phyloP scores from a whole-genome alignment of 2,329 filamentous ascomycete species.

The Sclerotinia borealis region DNA sequence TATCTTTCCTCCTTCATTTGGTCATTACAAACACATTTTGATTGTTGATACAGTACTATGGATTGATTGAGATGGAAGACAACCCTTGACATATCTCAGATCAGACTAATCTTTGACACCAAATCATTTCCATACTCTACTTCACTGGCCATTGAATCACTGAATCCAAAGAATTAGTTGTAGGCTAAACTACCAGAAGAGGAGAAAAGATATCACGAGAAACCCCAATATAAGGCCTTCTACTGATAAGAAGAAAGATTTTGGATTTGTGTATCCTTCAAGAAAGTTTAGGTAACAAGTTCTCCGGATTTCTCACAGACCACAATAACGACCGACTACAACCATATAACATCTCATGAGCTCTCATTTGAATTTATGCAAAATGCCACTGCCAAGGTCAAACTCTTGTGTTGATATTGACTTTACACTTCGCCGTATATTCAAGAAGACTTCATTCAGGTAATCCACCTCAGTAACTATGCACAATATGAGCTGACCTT shows the following conservation, averaged over 20 bases:
- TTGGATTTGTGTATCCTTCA: background rate
- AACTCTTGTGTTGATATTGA: conserved; percentile 59
- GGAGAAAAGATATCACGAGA: background rate
- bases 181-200: background rate
- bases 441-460: conserved; percentile 70
- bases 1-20: background rate
- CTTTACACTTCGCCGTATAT: conserved; percentile 67
- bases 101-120: background rate
- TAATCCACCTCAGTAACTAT: conserved; percentile 32
- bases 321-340: background rate
- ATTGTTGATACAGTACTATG: background rate
- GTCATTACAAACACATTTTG: background rate
- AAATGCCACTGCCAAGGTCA: conserved; percentile 37
- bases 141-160: background rate
- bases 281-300: background rate
- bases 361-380: background rate
- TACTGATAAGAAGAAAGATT: background rate
- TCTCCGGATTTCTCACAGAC: background rate
- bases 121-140: background rate
- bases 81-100: background rate
- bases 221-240: background rate
- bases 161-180: background rate
- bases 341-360: background rate
- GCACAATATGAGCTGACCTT: conserved; percentile 12
- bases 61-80: background rate